Evolutionary conservation across 2,329 filamentous ascomycete genomes (phyloP).

Genomic region (Drechslera avenae): DNA sequence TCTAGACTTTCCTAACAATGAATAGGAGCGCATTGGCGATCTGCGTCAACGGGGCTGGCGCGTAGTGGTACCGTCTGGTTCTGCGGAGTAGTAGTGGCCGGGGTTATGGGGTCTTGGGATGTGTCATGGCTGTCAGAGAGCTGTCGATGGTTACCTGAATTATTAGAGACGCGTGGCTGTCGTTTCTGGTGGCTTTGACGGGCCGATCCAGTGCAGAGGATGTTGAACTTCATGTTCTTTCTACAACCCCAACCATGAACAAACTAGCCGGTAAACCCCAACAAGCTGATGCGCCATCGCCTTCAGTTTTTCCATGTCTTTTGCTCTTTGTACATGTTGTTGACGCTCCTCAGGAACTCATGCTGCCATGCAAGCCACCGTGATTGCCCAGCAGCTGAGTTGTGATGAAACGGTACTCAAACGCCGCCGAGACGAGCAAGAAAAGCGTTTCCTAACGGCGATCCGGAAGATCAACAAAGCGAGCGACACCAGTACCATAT

Average conservation of each 20-base stretch:
- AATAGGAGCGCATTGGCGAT: slow-evolving; percentile 1
- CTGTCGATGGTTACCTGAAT: slow-evolving; percentile 22
- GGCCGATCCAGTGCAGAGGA: not conserved
- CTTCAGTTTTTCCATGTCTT: not conserved
- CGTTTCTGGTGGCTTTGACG: not conserved
- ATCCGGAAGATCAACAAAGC: slow-evolving; percentile 3
- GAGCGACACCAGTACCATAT: not conserved
- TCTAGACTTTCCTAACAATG: slow-evolving; percentile 7
- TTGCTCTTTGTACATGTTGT: not conserved
- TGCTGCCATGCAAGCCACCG: not conserved
- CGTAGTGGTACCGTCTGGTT: slow-evolving; percentile 21
- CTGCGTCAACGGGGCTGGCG: slow-evolving; percentile 6
- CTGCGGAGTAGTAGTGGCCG: slow-evolving; percentile 14
- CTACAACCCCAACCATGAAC: not conserved
- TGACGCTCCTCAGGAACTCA: not conserved
- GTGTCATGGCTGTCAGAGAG: slow-evolving; percentile 31
- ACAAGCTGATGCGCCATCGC: not conserved
- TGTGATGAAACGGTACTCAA: slow-evolving; percentile 36
- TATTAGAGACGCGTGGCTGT: slow-evolving; percentile 21
- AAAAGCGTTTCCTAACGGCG: slow-evolving; percentile 4
- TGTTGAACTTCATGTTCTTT: not conserved
- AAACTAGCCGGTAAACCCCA: not conserved
- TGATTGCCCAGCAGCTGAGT: slow-evolving; percentile 1
- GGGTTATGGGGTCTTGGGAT: slow-evolving; percentile 21
- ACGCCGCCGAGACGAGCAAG: slow-evolving; percentile 31